Conservation (phyloP, 257 asterid species). For the Nicotiana tabacum region DNA sequence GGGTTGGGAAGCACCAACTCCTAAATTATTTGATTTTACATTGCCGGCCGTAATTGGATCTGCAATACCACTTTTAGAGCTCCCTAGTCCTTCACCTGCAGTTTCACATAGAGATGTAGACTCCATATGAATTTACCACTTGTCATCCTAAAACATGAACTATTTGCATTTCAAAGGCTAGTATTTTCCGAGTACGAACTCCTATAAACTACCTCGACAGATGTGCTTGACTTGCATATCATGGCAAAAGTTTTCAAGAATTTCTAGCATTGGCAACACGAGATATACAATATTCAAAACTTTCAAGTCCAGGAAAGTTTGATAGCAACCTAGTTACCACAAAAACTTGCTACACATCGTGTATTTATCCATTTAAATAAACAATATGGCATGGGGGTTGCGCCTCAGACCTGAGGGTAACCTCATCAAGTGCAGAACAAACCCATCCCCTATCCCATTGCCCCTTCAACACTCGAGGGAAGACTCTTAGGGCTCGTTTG, state of each 20-base stretch:
- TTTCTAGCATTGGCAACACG: background rate
- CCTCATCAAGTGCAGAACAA: background rate
- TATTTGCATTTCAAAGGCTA: background rate
- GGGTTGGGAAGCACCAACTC: constrained; percentile 86
- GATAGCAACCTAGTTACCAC: background rate
- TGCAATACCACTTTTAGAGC: constrained; percentile 80
- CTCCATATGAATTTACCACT: constrained; percentile 1
- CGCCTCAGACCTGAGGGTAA: background rate
- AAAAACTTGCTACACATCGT: background rate
- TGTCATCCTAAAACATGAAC: background rate
- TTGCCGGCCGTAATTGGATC: constrained; percentile 81
- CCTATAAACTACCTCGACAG: background rate
- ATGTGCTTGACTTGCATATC: background rate
- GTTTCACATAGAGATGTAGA: background rate
- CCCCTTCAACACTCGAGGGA: background rate
- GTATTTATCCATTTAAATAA: background rate
- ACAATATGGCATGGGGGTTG: background rate
- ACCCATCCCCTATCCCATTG: background rate
- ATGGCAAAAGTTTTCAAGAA: background rate
- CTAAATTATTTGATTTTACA: constrained; percentile 74
- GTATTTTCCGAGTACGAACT: background rate
- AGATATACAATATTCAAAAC: background rate
- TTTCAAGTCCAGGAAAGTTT: background rate
- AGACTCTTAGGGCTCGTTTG: background rate
- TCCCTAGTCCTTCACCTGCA: constrained; percentile 90